These are phyloP conservation scores for Fusarium nematophilum DNA, from an alignment of 2,329 filamentous ascomycete species.

Conservation along the genomic window DNA sequence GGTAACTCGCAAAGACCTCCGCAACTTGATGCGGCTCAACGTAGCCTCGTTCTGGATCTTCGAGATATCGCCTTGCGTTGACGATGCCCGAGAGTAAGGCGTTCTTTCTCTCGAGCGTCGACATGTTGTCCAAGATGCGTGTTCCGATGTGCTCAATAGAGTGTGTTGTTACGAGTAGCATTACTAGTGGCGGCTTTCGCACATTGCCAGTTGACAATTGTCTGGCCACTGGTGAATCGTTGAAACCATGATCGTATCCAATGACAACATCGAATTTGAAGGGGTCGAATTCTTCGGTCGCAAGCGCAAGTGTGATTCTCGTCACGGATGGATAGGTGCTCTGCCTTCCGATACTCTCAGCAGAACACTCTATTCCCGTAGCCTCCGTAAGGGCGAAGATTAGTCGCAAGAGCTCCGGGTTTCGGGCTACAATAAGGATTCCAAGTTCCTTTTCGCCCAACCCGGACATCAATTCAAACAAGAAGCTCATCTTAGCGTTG, in stretches of 20 bases:
- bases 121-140: conserved; percentile 51
- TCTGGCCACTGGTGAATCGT: conserved; percentile 48
- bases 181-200: conserved; percentile 54
- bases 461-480: conserved; percentile 59
- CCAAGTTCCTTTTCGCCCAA: conserved; percentile 59
- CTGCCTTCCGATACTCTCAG: conserved; percentile 46
- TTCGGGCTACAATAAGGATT: conserved; percentile 65
- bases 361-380: conserved; percentile 51
- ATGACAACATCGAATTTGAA: conserved; percentile 62
- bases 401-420: conserved; percentile 62
- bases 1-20: conserved; percentile 57
- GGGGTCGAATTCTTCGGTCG: conserved; percentile 52
- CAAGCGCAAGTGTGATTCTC: conserved; percentile 57
- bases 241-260: conserved; percentile 64
- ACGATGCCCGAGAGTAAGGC: conserved; percentile 54
- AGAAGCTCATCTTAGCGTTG: conserved; percentile 70
- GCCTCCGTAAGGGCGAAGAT: conserved; percentile 61
- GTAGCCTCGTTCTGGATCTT: conserved; percentile 53
- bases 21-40: conserved; percentile 60
- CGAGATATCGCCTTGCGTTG: conserved; percentile 52
- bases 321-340: conserved; percentile 50
- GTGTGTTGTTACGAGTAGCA: conserved; percentile 62
- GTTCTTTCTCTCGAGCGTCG: conserved; percentile 60
- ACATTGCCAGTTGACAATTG: conserved; percentile 30
- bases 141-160: conserved; percentile 68